Base-by-base conservation (phyloP, 768 basidiomycete species). In the Leccinellum luteum region DNA sequence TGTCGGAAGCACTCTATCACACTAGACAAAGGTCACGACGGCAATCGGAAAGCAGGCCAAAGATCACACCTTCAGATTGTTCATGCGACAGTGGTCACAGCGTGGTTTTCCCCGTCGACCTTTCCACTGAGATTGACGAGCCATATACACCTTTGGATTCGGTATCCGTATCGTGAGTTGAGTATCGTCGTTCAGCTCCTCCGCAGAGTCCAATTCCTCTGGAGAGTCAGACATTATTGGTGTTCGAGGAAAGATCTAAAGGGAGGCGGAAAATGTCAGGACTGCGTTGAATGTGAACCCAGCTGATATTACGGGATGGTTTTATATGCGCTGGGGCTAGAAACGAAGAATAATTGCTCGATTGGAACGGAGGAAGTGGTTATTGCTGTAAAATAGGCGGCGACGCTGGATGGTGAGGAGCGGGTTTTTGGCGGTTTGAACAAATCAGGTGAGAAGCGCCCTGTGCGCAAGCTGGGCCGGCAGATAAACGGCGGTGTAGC, bases 71-170 rank as follows among this genome's bases (percentile, higher is more conserved):
- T 87, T 89, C 58, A 88, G 75, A 73, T 89, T 89, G 67, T 85
- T 85, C 55, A 82, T 66, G 31, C 87, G 84, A 73, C 87, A 89
- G 63, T 86, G 81, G 73, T 89, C 87, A 65, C 87, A 89, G 50
- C 87, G 79, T 62, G 87, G 86, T 66, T 89, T 89, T 52, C 87
- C 87, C 73, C 87, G 78, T 57, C 85, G 80, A 57, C 86, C 86
- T 60, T 87, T 86, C 87, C 87, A 89, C 55, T 84, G 83, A 43
- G 86, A 88, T 69, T 85, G 85, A 59, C 81, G 84, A 65, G 81
- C 84, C 81, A 84, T 80, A 70, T 81, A 86, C 52, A 82, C 77
- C 74, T 83, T 85, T 34, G 83, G 82, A 64, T 85, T 86, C 3
- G 86, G 85, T 62, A 87, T 87, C 57, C 81, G 78, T 64, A 87